A percentile compares a stretch with the other conserved stretches of the same genome.
Evolutionary conservation across 2,329 filamentous ascomycete genomes (phyloP).

Genomic region (Stenocarpella maydis): DNA sequence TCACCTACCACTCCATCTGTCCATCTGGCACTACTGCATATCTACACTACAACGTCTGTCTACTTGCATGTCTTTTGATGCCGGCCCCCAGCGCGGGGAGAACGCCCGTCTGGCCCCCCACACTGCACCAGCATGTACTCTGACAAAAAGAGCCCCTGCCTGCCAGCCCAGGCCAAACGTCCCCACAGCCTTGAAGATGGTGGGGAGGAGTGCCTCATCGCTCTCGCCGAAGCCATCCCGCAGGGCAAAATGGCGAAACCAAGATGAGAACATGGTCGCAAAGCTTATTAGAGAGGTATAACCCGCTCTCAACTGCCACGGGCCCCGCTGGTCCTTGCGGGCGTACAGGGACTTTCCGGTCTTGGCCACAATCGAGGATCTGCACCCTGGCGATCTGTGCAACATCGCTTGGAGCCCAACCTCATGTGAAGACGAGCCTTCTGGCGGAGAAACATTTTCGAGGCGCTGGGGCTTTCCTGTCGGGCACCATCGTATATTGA

Average conservation of each 20-base stretch:
- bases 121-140: neutral
- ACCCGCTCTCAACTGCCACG: neutral
- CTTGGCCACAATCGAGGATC: neutral
- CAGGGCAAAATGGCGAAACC: constrained; percentile 11
- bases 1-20: neutral
- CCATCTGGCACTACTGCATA: too few relatives aligned
- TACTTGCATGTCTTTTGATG: neutral
- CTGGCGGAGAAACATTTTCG: neutral
- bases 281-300: constrained; percentile 25
- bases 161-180: neutral
- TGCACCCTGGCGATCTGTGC: neutral
- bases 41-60: too few relatives aligned
- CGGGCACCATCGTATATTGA: neutral
- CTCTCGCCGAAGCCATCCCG: constrained; percentile 9
- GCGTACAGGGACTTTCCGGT: neutral
- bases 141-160: neutral
- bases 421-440: neutral
- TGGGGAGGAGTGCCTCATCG: neutral
- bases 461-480: neutral
- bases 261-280: constrained; percentile 8
- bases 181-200: neutral
- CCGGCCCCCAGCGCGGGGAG: constrained; percentile 11
- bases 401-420: neutral
- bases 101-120: neutral
- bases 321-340: neutral